Percentiles rank a stretch among this genome's conserved stretches.
These are phyloP conservation scores for Serpula lacrymans DNA, from an alignment of 768 basidiomycete species.

Conservation along the genomic window DNA sequence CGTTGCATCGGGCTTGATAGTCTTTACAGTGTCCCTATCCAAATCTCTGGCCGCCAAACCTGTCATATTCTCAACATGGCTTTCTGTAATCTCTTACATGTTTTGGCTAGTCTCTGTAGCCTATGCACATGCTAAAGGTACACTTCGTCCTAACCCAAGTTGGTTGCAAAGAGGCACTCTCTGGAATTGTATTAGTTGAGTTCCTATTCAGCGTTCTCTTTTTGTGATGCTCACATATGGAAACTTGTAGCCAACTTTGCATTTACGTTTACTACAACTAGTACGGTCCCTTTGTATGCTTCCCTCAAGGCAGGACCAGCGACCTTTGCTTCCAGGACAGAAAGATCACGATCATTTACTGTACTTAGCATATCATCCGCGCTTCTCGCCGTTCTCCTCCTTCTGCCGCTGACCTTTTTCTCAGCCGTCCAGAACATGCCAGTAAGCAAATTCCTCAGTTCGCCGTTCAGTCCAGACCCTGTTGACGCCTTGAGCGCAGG, in stretches of 20 bases:
- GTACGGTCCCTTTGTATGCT: conserved; percentile 63
- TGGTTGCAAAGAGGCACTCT: conserved; percentile 44
- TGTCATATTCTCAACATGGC: conserved; percentile 51
- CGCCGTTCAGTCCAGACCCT: no score
- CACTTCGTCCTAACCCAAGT: conserved; percentile 31
- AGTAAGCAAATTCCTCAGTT: conserved; percentile 31
- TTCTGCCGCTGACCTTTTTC: conserved; percentile 58
- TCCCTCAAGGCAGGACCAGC: conserved; percentile 44
- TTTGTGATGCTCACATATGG: conserved; percentile 3
- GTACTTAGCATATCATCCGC: conserved; percentile 51
- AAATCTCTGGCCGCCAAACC: conserved; percentile 53
- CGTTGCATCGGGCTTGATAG: conserved; percentile 35
- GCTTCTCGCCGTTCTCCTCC: conserved; percentile 43
- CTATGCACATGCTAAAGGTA: conserved; percentile 50
- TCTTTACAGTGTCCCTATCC: conserved; percentile 52
- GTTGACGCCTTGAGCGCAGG: no score
- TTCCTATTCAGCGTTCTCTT: not conserved
- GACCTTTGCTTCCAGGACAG: conserved; percentile 32
- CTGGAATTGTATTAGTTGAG: conserved; percentile 65
- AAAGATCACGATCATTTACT: conserved; percentile 54
- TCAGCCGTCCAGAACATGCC: conserved; percentile 41
- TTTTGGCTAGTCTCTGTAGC: conserved; percentile 54
- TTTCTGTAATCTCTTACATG: conserved; percentile 60
- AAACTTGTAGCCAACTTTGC: conserved; percentile 50
- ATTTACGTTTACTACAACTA: conserved; percentile 64